A percentile compares a stretch with the other conserved stretches of the same genome.
Conservation (phyloP, 441 rosid genomes). For the Mallotus repandus region DNA sequence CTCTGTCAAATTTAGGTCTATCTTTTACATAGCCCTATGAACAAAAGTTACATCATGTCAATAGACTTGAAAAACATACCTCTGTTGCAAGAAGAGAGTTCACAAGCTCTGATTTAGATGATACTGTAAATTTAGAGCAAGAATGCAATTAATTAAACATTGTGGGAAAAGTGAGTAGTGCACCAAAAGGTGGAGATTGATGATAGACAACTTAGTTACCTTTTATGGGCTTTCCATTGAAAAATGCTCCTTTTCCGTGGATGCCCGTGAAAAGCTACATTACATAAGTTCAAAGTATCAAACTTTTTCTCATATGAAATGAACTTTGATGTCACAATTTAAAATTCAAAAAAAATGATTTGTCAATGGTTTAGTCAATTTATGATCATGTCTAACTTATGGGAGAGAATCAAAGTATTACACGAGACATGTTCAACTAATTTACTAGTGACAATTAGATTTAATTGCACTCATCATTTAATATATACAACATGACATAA, state of each 20-base stretch:
- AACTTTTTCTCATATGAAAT: neutral
- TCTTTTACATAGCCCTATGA: neutral
- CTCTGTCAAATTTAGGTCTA: neutral
- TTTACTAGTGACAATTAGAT: neutral
- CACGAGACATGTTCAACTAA: neutral
- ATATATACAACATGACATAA: neutral
- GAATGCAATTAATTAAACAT: constrained; percentile 19
- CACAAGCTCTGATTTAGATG: constrained; percentile 75
- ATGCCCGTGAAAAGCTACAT: constrained; percentile 79
- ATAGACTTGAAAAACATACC: constrained; percentile 40
- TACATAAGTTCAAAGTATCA: constrained; percentile 14
- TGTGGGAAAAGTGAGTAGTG: neutral
- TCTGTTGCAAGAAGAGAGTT: constrained; percentile 83
- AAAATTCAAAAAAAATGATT: constrained; percentile 2
- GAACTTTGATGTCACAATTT: neutral
- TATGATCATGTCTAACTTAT: neutral
- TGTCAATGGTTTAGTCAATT: neutral
- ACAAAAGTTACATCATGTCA: neutral
- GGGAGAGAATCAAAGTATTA: neutral
- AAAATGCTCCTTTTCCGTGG: constrained; percentile 75
- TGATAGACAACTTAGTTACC: constrained; percentile 36
- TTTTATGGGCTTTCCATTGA: constrained; percentile 74
- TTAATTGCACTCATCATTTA: neutral
- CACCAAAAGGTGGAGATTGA: neutral
- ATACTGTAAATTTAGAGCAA: constrained; percentile 49